These are phyloP conservation scores for Backusella sp. DNA, from an alignment of 192 early-diverging fungal species.

Conservation along the genomic window DNA sequence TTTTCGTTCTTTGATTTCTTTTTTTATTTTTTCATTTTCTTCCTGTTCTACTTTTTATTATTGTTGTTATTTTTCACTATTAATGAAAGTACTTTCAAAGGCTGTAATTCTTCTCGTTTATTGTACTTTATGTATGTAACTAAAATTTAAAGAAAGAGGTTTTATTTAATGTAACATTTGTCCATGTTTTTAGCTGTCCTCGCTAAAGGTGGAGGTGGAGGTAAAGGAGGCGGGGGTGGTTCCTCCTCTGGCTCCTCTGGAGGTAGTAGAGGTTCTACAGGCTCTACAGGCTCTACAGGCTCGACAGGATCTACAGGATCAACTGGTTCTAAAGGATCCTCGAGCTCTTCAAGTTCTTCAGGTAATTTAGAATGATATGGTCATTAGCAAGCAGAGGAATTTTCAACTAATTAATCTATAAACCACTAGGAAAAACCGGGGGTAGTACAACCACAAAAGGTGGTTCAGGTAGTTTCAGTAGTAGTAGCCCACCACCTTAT, in stretches of 20 bases:
- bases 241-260: background rate
- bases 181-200: slow-evolving; percentile 14
- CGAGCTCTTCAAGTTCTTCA: background rate
- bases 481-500: background rate
- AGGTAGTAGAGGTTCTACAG: background rate
- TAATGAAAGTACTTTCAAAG: slow-evolving; percentile 11
- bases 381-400: background rate
- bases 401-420: background rate
- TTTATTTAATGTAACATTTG: background rate
- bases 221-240: background rate
- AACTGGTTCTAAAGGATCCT: background rate
- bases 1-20: background rate
- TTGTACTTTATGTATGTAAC: slow-evolving; percentile 11
- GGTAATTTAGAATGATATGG: background rate
- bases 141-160: background rate
- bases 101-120: slow-evolving; percentile 14
- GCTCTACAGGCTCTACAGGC: background rate
- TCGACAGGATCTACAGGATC: background rate
- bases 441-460: slow-evolving; percentile 15
- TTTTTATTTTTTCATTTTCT: background rate
- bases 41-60: background rate
- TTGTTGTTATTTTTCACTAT: background rate
- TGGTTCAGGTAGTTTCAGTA: slow-evolving; percentile 21
- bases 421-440: background rate
- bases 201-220: slow-evolving; percentile 27